Evolutionary conservation across 2,329 filamentous ascomycete species (phyloP), one percentile per base, ranked within the genome.

Genomic region (Colletotrichum sp.): DNA sequence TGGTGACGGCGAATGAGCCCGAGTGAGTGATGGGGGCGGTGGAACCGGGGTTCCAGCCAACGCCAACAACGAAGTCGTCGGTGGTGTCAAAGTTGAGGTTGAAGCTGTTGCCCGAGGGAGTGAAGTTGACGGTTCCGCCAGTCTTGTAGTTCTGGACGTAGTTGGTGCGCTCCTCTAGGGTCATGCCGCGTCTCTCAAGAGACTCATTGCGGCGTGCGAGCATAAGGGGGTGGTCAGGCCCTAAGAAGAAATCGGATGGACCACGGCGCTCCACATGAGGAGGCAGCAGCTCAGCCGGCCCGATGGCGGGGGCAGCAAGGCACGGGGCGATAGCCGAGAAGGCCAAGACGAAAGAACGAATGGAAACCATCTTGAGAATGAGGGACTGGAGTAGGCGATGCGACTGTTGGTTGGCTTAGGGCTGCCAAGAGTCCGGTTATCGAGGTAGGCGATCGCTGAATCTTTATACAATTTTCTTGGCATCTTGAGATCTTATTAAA

Each of bases 261-360:
- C 67, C 55, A 8, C 67, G 34, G 59, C 67, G 13, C 16, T 69
- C 16, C 32, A 49, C 24, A 30, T 49, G 55, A 9, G 67, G 67
- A 69, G 67, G 55, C 28, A 69, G 12, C 52, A 39, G 18, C n/a
- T 62, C 24, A 28, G 15, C 36, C 52, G 59, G 59, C 28, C 59
- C 28, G 16, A 32, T 32, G 10, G 30, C 8, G 3, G 59, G 59
- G 15, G 59, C 59, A 32, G 30, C 59, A 21, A 34, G 59, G 18
- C 59, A 62, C n/a, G 32, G 28, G 30, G 30, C 16, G 28, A 62
- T 15, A 32, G 81, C n/a, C 89, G 85, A 57, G 30, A 24, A 24
- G 26, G 28, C 32, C n/a, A 36, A 32, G 12, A 62, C 28, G 3
- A 62, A 8, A 21, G 26, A 21, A 15, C 28, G 59, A 62, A 16